Conservation (phyloP, 2,329 filamentous ascomycete genomes). For the Epichloe gansuensis region DNA sequence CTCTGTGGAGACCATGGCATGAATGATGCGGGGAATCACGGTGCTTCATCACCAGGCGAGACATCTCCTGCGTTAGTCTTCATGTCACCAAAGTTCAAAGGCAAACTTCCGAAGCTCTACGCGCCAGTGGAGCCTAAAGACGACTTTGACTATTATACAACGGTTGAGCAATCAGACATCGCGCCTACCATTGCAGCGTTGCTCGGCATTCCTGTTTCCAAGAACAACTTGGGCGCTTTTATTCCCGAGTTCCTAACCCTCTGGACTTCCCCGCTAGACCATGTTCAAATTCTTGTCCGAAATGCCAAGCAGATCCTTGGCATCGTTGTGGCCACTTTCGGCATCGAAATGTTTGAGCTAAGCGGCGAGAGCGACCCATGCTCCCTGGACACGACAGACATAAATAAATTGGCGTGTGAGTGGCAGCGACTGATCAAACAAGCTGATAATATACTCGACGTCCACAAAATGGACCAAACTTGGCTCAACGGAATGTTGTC, state of each 20-base stretch:
- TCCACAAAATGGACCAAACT: conserved; percentile 18
- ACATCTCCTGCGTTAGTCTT: conserved; percentile 89
- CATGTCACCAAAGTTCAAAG: conserved; percentile 67
- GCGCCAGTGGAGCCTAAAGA: conserved; percentile 47
- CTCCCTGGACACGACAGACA: conserved; percentile 21
- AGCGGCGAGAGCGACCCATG: conserved; percentile 23
- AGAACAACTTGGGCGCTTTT: conserved; percentile 81
- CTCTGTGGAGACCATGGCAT: conserved; percentile 96
- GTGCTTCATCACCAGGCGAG: conserved; percentile 84
- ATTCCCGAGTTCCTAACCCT: conserved; percentile 67
- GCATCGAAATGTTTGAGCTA: conserved; percentile 29
- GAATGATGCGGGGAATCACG: conserved; percentile 97
- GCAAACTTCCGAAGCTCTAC: conserved; percentile 30
- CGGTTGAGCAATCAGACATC: conserved; percentile 88
- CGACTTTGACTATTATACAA: conserved; percentile 73
- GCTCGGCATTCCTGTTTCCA: conserved; percentile 74
- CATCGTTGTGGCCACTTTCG: conserved; percentile 64
- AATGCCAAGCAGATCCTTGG: conserved; percentile 73
- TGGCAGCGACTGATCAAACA: conserved; percentile 37
- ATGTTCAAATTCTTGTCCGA: conserved; percentile 54
- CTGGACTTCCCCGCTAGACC: conserved; percentile 46
- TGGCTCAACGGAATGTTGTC: conserved; percentile 32
- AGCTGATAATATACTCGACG: conserved; percentile 12
- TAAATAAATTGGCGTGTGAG: conserved; percentile 53
- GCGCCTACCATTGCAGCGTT: conserved; percentile 79